Percentiles rank a stretch among this genome's conserved stretches.
phyloP scores from a whole-genome alignment of 306 rosid genomes.

The Prunus dulcis region DNA sequence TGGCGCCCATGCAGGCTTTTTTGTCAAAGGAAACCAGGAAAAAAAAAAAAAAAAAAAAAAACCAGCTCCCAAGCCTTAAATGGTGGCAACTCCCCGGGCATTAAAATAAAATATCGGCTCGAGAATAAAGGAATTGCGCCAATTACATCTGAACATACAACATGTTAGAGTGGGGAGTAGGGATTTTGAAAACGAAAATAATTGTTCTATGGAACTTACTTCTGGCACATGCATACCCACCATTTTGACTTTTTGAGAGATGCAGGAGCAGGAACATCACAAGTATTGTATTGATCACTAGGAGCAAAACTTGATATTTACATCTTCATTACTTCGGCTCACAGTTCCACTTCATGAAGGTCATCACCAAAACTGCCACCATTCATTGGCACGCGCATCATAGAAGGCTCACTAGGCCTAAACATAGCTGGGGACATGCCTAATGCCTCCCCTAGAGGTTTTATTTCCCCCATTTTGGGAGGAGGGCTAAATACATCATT shows the following conservation, averaged over 20 bases:
- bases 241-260: constrained; percentile 31
- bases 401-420: constrained; percentile 43
- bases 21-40: constrained; percentile 2
- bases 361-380: constrained; percentile 60
- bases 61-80: constrained; percentile 39
- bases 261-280: constrained; percentile 47
- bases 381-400: constrained; percentile 28
- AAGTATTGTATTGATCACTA: constrained; percentile 41
- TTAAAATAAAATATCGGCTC: constrained; percentile 31
- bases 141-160: constrained; percentile 29
- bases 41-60: constrained; percentile 16
- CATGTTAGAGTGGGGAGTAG: constrained; percentile 17
- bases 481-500: constrained; percentile 48
- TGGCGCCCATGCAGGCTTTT: constrained; percentile 39
- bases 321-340: constrained; percentile 50
- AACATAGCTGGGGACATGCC: constrained; percentile 47
- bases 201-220: constrained; percentile 27
- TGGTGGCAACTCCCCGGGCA: constrained; percentile 36
- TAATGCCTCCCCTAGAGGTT: constrained; percentile 47
- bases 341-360: constrained; percentile 90
- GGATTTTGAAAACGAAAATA: neutral
- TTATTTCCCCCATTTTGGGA: constrained; percentile 31
- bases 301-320: constrained; percentile 79
- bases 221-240: constrained; percentile 33
- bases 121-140: constrained; percentile 25